Evolutionary conservation across 2,329 filamentous ascomycete genomes (phyloP).

Genomic region (Clarireedia sp.): DNA sequence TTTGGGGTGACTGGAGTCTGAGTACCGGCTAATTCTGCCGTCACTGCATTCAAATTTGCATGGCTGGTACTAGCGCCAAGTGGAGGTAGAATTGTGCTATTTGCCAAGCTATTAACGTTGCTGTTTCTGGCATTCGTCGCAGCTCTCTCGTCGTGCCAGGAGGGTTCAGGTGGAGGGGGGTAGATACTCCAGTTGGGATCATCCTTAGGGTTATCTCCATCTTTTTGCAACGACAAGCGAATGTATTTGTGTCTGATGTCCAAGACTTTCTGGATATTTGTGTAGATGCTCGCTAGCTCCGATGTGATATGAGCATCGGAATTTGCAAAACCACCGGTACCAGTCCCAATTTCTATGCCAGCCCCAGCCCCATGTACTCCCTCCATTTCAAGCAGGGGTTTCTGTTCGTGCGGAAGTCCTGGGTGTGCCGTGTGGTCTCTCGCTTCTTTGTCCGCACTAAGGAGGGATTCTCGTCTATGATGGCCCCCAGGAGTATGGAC

Average conservation of each 20-base stretch:
- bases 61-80: slow-evolving; percentile 23
- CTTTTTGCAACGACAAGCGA: slow-evolving; percentile 70
- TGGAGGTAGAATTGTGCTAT: slow-evolving; percentile 26
- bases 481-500: slow-evolving; percentile 3
- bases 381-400: slow-evolving; percentile 42
- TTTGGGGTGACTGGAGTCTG: slow-evolving; percentile 33
- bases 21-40: slow-evolving; percentile 15
- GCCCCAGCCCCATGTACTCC: slow-evolving; percentile 51
- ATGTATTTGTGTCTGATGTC: slow-evolving; percentile 88
- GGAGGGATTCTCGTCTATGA: slow-evolving; percentile 21
- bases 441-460: slow-evolving; percentile 25
- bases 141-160: slow-evolving; percentile 58
- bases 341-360: slow-evolving; percentile 52
- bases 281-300: slow-evolving; percentile 80
- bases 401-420: slow-evolving; percentile 45
- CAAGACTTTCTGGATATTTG: slow-evolving; percentile 82
- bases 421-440: slow-evolving; percentile 41
- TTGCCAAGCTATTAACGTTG: slow-evolving; percentile 38
- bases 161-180: slow-evolving; percentile 82
- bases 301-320: slow-evolving; percentile 73
- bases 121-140: slow-evolving; percentile 33
- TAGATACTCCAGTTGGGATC: slow-evolving; percentile 79
- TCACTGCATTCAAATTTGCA: not conserved
- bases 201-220: slow-evolving; percentile 82
- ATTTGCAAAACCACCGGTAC: slow-evolving; percentile 55